Conservation (phyloP, 495 filamentous ascomycete species). For the Cercophora samala region DNA sequence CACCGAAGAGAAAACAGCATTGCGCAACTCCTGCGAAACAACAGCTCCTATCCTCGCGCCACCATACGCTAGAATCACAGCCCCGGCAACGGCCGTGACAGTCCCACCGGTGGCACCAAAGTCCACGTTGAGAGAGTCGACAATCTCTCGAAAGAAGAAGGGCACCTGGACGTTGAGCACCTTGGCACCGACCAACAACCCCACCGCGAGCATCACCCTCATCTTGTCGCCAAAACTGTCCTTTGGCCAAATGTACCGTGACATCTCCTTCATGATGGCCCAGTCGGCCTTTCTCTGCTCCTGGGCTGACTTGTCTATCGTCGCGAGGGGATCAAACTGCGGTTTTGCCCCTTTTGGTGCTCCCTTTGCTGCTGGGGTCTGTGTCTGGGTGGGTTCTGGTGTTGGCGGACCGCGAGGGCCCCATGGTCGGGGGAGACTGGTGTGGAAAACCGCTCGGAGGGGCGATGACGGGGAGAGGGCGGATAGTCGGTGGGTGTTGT, state of each 20-base stretch:
- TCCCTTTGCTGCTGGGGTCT: not conserved
- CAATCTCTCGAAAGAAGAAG: constrained; percentile 97
- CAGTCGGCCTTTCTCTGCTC: constrained; percentile 96
- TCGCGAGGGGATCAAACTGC: constrained; percentile 28
- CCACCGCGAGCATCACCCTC: constrained; percentile 77
- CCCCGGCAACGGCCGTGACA: constrained; percentile 81
- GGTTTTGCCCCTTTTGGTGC: constrained; percentile 12
- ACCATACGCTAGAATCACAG: constrained; percentile 91
- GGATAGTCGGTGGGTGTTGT: not conserved
- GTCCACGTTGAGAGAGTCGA: constrained; percentile 96
- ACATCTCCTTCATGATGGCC: constrained; percentile 98
- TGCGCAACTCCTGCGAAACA: constrained; percentile 84
- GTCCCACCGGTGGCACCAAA: constrained; percentile 78
- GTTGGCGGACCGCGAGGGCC: constrained; percentile 8
- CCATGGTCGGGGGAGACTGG: constrained; percentile 16
- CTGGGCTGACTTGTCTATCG: constrained; percentile 57
- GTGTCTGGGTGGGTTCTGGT: constrained; percentile 9
- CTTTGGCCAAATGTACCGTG: constrained; percentile 95
- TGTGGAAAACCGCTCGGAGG: constrained; percentile 26
- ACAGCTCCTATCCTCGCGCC: constrained; percentile 81
- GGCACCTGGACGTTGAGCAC: constrained; percentile 95
- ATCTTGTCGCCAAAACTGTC: constrained; percentile 76
- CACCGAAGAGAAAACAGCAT: constrained; percentile 94
- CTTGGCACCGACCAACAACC: constrained; percentile 84
- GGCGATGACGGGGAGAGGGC: constrained; percentile 9